Percentiles rank a stretch among this genome's conserved stretches.
Evolutionary conservation across 345 rosid species (phyloP).

Genomic region (Gossypium raimondii): DNA sequence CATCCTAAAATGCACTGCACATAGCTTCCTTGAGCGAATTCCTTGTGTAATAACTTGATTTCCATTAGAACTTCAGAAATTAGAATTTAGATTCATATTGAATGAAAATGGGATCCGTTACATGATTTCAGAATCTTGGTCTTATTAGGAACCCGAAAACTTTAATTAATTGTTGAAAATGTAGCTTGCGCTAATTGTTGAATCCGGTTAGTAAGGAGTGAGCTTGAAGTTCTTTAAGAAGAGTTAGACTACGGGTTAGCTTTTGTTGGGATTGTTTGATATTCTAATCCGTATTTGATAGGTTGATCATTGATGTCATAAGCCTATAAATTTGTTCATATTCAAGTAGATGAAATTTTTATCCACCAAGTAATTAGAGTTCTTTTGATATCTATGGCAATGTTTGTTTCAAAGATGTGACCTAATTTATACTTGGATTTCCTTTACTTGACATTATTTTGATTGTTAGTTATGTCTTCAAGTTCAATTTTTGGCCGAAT

Average conservation of each 20-base stretch:
- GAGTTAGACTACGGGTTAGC: background rate
- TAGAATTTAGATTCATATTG: slow-evolving; percentile 5
- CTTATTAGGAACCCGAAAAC: background rate
- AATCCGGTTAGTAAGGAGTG: background rate
- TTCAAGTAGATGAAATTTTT: background rate
- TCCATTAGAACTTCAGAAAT: background rate
- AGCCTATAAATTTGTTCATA: slow-evolving; percentile 2
- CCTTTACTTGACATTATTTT: background rate
- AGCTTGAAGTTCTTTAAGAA: background rate
- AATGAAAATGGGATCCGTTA: background rate
- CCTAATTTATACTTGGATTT: background rate
- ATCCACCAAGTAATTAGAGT: too few species aligned
- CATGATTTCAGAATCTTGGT: slow-evolving; percentile 6
- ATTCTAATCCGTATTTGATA: background rate
- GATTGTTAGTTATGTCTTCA: slow-evolving; percentile 9
- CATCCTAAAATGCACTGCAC: too few species aligned
- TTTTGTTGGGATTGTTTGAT: background rate
- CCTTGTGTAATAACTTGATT: background rate
- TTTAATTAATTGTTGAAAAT: slow-evolving; percentile 9
- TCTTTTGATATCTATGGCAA: background rate
- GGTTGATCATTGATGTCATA: background rate
- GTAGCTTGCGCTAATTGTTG: background rate
- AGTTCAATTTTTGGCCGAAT: background rate
- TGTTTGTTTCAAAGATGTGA: background rate
- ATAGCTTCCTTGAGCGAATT: background rate